phyloP scores from a whole-genome alignment of 2,329 filamentous ascomycete species.

The Fusarium sp. region DNA sequence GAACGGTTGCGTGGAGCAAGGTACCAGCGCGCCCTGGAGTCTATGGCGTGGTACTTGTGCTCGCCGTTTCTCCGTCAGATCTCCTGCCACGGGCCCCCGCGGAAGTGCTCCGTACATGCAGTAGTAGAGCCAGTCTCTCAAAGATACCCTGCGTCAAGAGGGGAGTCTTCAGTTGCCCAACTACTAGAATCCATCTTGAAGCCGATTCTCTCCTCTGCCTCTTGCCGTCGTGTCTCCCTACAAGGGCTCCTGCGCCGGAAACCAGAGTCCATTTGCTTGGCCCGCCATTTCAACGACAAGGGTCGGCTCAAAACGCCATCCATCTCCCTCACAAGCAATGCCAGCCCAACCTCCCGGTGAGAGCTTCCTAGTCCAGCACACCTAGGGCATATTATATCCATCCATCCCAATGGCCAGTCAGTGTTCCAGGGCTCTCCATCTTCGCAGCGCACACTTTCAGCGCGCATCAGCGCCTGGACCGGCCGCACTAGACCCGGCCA shows the following conservation, averaged over 20 bases:
- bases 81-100: constrained; percentile 3
- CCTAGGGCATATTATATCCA: not conserved
- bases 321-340: not conserved
- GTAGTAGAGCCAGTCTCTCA: constrained; percentile 12
- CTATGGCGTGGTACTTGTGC: constrained; percentile 1
- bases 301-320: not conserved
- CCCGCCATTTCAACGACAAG: constrained; percentile 2
- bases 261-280: constrained; percentile 5
- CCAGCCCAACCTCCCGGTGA: constrained; percentile 7
- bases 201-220: constrained; percentile 1
- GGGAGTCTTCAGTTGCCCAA: constrained; percentile 1
- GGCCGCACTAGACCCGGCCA: constrained; percentile 17
- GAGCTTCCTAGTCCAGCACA: constrained; percentile 4
- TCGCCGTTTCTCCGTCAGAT: constrained; percentile 17
- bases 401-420: constrained; percentile 1
- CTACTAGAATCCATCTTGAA: not conserved
- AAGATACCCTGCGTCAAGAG: constrained; percentile 8
- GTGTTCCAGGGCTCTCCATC: constrained; percentile 9
- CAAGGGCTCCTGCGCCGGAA: not conserved
- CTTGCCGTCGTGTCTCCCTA: not conserved
- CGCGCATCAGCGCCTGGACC: constrained; percentile 16
- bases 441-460: not conserved
- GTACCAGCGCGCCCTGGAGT: not conserved
- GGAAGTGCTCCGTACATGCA: constrained; percentile 16
- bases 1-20: not conserved